Conservation (phyloP, 306 rosid species). For the Castanospermum australe region DNA sequence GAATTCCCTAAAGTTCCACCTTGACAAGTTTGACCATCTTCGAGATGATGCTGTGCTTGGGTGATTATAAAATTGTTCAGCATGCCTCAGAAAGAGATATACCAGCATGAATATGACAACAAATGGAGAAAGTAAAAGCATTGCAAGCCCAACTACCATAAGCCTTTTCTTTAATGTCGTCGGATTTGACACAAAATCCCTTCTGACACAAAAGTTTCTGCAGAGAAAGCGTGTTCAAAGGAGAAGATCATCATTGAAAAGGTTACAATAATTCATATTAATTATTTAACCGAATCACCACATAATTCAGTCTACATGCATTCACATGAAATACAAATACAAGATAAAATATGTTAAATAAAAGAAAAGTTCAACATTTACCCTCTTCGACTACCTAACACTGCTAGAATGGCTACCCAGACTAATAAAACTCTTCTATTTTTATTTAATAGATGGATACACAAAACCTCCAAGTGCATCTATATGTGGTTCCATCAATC, state of each 20-base stretch:
- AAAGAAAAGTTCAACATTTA: neutral
- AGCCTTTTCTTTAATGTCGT: constrained; percentile 78
- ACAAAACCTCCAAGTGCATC: neutral
- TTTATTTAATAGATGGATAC: neutral
- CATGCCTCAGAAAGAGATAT: constrained; percentile 90
- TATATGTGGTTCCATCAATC: neutral
- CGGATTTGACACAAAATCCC: constrained; percentile 82
- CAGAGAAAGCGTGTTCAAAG: constrained; percentile 27
- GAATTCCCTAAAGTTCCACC: constrained; percentile 90
- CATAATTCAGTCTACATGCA: neutral
- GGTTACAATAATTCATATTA: neutral
- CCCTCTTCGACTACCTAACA: neutral
- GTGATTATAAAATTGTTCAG: constrained; percentile 90
- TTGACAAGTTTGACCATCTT: constrained; percentile 96
- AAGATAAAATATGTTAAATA: neutral
- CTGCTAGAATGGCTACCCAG: neutral
- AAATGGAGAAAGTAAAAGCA: constrained; percentile 97
- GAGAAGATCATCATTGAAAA: constrained; percentile 18
- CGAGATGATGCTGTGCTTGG: constrained; percentile 88
- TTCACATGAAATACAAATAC: neutral
- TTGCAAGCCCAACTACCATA: constrained; percentile 74
- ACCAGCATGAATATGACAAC: constrained; percentile 96
- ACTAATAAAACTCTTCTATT: neutral
- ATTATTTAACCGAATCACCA: neutral
- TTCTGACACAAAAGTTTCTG: constrained; percentile 76